Percentiles rank a stretch among this genome's conserved stretches.
Evolutionary conservation across 2,329 filamentous ascomycete species (phyloP).

Genomic region (Lizonia empirigonia): DNA sequence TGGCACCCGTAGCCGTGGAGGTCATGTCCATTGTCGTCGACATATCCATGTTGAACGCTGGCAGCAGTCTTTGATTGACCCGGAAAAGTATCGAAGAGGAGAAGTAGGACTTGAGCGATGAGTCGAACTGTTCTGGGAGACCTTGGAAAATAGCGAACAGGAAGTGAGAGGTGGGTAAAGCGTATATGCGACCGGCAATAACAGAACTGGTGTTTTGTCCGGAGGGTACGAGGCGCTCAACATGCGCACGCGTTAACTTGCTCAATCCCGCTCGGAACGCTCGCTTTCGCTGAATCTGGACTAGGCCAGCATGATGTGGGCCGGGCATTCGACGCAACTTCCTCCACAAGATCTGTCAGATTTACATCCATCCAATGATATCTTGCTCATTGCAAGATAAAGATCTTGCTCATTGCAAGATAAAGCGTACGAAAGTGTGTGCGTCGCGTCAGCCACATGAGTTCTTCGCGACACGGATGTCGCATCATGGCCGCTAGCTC

Average conservation of each 20-base stretch:
- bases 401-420: neutral
- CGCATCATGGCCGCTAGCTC: neutral
- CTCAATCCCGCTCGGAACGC: slow-evolving; percentile 19
- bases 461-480: neutral
- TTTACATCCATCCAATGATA: neutral
- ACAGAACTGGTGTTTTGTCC: neutral
- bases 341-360: neutral
- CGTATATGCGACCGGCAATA: neutral
- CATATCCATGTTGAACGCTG: slow-evolving; percentile 14
- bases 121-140: neutral
- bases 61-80: neutral
- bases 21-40: slow-evolving; percentile 1
- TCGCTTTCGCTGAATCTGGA: slow-evolving; percentile 1
- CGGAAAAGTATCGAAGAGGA: neutral
- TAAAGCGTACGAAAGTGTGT: neutral
- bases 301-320: neutral
- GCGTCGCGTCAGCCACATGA: neutral
- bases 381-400: neutral
- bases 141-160: neutral
- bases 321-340: neutral
- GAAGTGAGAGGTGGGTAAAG: neutral
- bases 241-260: slow-evolving; percentile 12
- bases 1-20: slow-evolving; percentile 5
- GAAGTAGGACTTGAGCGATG: neutral
- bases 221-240: neutral